Base-by-base conservation (phyloP, 2,329 filamentous ascomycete genomes). In the Cucurbitaria berberidis region DNA sequence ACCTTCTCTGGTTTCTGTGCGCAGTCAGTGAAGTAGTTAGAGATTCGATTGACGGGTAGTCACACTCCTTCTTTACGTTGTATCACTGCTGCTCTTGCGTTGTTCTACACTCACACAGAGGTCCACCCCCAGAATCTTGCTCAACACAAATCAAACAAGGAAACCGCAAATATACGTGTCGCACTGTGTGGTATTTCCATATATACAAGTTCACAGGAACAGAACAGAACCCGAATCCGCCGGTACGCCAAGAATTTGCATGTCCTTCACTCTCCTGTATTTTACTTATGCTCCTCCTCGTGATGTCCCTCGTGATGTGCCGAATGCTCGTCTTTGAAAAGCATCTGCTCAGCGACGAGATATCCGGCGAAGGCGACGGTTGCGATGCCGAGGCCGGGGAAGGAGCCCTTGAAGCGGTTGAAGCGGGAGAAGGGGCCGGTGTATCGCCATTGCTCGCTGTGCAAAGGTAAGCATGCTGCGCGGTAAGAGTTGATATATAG, bases 381-480 rank as follows among this genome's bases (percentile, higher is more conserved):
- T 27, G 92, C 95, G 67, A 93, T 96, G 61, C 95, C 95, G 68
- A 99, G 83, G 57, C 95, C 95, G 32, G 95, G 95, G 74, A 99
- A 91, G 60, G 86, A 82, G 69, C 84, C 82, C 80, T 88, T 92
- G 82, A 97, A 95, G 67, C 95, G 89, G 80, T 96, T 96, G 80
- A 82, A 89, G 68, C 93, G 86, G 63, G 88, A 89, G 82, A 97
- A 98, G 48, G 86, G 88, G 60, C 93, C 95, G 30, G 84, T 87
- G 82, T 96, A 97, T 78, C 95, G 86, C 95, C 95, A 99, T 73
- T 90, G 85, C 82, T 99, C 95, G 73, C 95, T 99, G 75, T 40
- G 21, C 27, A 36, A 16, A 38, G 21, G 41, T 74, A 43, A 72
- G 65, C 58, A 56, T 50, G 21, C 16, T 16, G 34, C 9, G 9